Evolutionary conservation across 2,329 filamentous ascomycete species (phyloP).

Genomic region (Dothideomycetidae sp.): DNA sequence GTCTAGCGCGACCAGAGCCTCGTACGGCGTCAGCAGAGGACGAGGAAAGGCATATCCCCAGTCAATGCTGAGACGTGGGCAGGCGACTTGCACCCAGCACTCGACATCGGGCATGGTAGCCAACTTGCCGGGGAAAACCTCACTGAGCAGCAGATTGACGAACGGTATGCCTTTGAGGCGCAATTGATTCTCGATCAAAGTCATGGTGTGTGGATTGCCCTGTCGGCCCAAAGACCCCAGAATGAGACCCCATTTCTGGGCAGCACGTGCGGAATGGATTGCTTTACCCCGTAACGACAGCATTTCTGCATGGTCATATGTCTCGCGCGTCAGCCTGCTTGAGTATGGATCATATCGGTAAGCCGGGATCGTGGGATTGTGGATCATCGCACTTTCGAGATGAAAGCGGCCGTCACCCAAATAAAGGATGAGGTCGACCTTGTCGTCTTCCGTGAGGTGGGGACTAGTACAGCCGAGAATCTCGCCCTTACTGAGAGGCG

Average conservation of each 20-base stretch:
- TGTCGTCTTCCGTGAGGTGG: slow-evolving; percentile 38
- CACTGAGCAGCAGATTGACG: slow-evolving; percentile 74
- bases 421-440: slow-evolving; percentile 69
- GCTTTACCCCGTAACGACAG: slow-evolving; percentile 64
- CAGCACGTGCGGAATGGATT: slow-evolving; percentile 58
- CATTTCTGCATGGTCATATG: slow-evolving; percentile 85
- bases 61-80: slow-evolving; percentile 91
- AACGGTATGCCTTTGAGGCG: slow-evolving; percentile 59
- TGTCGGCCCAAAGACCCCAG: slow-evolving; percentile 84
- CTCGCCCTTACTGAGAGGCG: slow-evolving; percentile 84
- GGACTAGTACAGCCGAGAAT: slow-evolving; percentile 96
- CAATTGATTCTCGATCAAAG: slow-evolving; percentile 67
- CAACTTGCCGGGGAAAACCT: slow-evolving; percentile 93
- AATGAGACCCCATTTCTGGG: slow-evolving; percentile 88
- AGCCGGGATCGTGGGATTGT: slow-evolving; percentile 79
- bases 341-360: slow-evolving; percentile 97
- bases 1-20: slow-evolving; percentile 81
- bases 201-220: slow-evolving; percentile 87
- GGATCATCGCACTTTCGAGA: slow-evolving; percentile 97
- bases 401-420: slow-evolving; percentile 90
- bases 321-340: slow-evolving; percentile 76
- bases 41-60: slow-evolving; percentile 94
- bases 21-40: slow-evolving; percentile 83
- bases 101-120: slow-evolving; percentile 87
- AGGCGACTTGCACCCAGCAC: slow-evolving; percentile 97